Percentiles rank a stretch among this genome's conserved stretches.
phyloP scores from a whole-genome alignment of 257 asterid species.

The Striga asiatica region DNA sequence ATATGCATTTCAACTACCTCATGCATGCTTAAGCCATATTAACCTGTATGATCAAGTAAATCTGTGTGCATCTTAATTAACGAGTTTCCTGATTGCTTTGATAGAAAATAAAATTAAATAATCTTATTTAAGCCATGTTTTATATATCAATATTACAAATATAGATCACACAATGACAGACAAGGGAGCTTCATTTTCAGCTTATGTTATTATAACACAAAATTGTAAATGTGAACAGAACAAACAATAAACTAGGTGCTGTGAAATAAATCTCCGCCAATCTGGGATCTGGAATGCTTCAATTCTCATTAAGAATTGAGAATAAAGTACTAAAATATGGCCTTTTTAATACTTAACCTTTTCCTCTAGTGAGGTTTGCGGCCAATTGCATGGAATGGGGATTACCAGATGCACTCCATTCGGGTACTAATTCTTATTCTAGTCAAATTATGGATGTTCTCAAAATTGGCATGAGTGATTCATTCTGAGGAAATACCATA shows the following conservation, averaged over 20 bases:
- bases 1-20: background rate
- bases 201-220: background rate
- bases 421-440: background rate
- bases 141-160: background rate
- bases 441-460: background rate
- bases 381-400: background rate
- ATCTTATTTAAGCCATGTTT: background rate
- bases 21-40: background rate
- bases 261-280: background rate
- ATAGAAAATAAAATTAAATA: background rate
- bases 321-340: no score
- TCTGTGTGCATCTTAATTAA: background rate
- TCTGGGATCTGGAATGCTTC: background rate
- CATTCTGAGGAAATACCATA: background rate
- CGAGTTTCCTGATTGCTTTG: background rate
- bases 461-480: background rate
- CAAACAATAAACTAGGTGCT: background rate
- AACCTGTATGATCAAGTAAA: background rate
- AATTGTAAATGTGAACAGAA: background rate
- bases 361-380: background rate
- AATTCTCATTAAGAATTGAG: no score
- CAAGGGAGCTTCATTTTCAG: background rate
- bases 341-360: no score
- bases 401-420: background rate
- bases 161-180: background rate